A percentile compares a stretch with the other conserved stretches of the same genome.
Evolutionary conservation across 2,329 filamentous ascomycete genomes (phyloP).

Genomic region (Phyllosticta citriasiana): DNA sequence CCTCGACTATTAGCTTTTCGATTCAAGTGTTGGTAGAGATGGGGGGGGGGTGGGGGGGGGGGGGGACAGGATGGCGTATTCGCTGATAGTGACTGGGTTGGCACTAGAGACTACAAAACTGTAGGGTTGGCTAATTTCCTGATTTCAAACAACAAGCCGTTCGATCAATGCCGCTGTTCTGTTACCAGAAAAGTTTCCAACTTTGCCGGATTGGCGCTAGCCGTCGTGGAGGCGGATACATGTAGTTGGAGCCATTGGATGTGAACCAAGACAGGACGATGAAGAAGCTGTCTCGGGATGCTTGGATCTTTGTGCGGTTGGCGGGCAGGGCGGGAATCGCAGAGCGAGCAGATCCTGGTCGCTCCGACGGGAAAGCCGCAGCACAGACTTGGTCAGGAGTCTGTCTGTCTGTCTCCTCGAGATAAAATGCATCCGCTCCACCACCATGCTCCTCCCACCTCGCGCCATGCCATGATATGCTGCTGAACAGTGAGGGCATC

Average conservation of each 20-base stretch:
- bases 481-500: conserved; percentile 2
- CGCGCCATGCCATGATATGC: conserved; percentile 5
- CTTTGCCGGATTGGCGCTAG: background rate
- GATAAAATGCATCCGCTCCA: conserved; percentile 9
- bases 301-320: background rate
- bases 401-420: background rate
- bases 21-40: background rate
- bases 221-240: background rate
- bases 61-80: background rate
- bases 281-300: background rate
- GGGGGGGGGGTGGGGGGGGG: background rate
- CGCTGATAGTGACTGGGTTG: background rate
- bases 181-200: background rate
- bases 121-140: background rate
- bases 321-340: background rate
- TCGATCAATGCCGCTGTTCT: background rate
- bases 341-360: conserved; percentile 7
- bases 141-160: background rate
- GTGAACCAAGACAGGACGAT: background rate
- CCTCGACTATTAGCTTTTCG: background rate
- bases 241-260: background rate
- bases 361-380: conserved; percentile 1
- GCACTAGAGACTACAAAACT: background rate
- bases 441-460: conserved; percentile 1
- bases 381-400: conserved; percentile 10